phyloP scores from a whole-genome alignment of 164 flowering plant genomes.

The Nymphaea thermarum region DNA sequence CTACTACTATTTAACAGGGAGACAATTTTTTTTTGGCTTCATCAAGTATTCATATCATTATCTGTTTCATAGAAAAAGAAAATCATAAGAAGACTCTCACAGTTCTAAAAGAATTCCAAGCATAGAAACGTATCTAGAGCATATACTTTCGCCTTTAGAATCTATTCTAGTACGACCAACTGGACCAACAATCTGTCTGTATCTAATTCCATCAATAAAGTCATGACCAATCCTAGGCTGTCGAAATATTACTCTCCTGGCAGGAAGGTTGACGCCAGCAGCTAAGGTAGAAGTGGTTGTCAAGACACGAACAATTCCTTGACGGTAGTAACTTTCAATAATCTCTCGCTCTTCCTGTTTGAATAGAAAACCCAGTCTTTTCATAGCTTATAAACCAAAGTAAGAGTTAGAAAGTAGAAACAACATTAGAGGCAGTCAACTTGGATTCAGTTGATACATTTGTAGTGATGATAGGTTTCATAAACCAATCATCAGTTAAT shows the following conservation, averaged over 20 bases:
- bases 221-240: slow-evolving; percentile 96
- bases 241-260: slow-evolving; percentile 91
- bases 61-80: slow-evolving; percentile 22
- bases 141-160: slow-evolving; percentile 96
- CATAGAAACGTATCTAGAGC: slow-evolving; percentile 12
- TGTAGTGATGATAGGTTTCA: too few species aligned
- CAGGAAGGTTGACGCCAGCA: slow-evolving; percentile 97
- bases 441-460: too few species aligned
- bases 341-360: slow-evolving; percentile 93
- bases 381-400: not conserved
- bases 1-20: slow-evolving; percentile 67
- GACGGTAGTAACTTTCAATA: slow-evolving; percentile 86
- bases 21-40: slow-evolving; percentile 59
- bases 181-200: slow-evolving; percentile 93
- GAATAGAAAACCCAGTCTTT: not conserved
- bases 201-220: slow-evolving; percentile 91
- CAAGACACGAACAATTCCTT: slow-evolving; percentile 78
- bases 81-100: not conserved
- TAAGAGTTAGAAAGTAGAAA: too few species aligned
- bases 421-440: too few species aligned
- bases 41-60: slow-evolving; percentile 80
- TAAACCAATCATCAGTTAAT: too few species aligned
- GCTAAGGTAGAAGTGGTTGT: slow-evolving; percentile 96
- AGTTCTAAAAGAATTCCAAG: not conserved
- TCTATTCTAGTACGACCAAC: slow-evolving; percentile 99